A percentile compares a stretch with the other conserved stretches of the same genome.
These are phyloP conservation scores for Senecio squalidus DNA, from an alignment of 140 eudicot genomes.

Conservation along the genomic window DNA sequence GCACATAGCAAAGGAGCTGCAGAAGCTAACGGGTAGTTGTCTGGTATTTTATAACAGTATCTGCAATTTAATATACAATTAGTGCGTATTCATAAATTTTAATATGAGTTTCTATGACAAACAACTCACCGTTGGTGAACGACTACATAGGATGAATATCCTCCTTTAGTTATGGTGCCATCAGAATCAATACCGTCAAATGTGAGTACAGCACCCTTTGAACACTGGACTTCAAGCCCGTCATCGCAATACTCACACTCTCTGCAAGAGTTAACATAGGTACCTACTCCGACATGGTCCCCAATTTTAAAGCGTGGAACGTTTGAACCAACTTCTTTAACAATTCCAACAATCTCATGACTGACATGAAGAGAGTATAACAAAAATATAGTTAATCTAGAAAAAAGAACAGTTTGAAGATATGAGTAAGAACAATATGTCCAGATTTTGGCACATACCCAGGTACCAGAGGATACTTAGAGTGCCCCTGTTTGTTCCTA, in stretches of 20 bases:
- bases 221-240: slow-evolving; percentile 61
- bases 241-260: slow-evolving; percentile 71
- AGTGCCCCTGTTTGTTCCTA: slow-evolving; percentile 38
- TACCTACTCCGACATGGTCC: slow-evolving; percentile 85
- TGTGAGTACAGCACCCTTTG: slow-evolving; percentile 53
- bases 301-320: slow-evolving; percentile 61
- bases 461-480: slow-evolving; percentile 78
- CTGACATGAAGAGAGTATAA: slow-evolving; percentile 24
- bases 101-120: no score
- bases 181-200: slow-evolving; percentile 74
- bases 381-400: no score
- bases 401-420: no score
- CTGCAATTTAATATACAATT: slow-evolving; percentile 14
- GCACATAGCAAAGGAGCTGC: slow-evolving; percentile 66
- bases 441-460: slow-evolving; percentile 44
- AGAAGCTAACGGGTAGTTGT: slow-evolving; percentile 37
- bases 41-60: slow-evolving; percentile 45
- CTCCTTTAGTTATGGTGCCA: slow-evolving; percentile 87
- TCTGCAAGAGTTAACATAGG: slow-evolving; percentile 87
- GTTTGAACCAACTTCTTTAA: slow-evolving; percentile 62
- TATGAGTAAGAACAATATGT: no score
- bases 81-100: no score
- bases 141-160: slow-evolving; percentile 72
- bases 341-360: slow-evolving; percentile 92
- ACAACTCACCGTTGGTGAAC: slow-evolving; percentile 77